Conservation (phyloP, 805 yeast species). For the Lachancea nothofagi region DNA sequence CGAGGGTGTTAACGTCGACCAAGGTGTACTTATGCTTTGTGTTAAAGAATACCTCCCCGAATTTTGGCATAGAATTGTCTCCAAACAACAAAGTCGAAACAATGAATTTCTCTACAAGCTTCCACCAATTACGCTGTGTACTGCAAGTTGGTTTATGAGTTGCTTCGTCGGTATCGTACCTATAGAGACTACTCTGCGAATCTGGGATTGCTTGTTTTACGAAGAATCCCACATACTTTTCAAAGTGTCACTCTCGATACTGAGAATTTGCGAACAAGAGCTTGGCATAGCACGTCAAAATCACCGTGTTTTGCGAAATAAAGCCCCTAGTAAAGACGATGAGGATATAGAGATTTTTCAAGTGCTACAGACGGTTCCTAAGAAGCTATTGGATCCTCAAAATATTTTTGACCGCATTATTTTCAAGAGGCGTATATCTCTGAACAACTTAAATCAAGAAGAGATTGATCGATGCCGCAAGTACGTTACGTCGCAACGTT, state of each 20-base stretch:
- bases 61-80: conserved; percentile 49
- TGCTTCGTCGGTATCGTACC: conserved; percentile 89
- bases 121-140: conserved; percentile 89
- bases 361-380: conserved; percentile 78
- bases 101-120: conserved; percentile 58
- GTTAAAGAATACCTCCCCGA: conserved; percentile 77
- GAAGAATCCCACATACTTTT: conserved; percentile 87
- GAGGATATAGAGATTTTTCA: conserved; percentile 72
- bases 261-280: conserved; percentile 68
- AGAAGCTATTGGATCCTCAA: conserved; percentile 61
- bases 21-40: conserved; percentile 87
- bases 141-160: conserved; percentile 98
- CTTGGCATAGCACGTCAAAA: conserved; percentile 31
- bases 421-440: conserved; percentile 65
- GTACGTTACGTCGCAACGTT: conserved; percentile 65
- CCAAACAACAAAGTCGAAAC: conserved; percentile 10
- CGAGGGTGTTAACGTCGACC: conserved; percentile 94
- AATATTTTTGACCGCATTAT: conserved; percentile 59
- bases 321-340: conserved; percentile 21
- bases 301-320: conserved; percentile 8
- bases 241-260: conserved; percentile 72
- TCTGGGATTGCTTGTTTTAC: conserved; percentile 93
- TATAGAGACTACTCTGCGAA: conserved; percentile 76
- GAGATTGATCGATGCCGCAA: conserved; percentile 74
- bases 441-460: conserved; percentile 72